phyloP scores from a whole-genome alignment of 1,284 basidiomycete genomes.

The Exobasidium rhododendri region DNA sequence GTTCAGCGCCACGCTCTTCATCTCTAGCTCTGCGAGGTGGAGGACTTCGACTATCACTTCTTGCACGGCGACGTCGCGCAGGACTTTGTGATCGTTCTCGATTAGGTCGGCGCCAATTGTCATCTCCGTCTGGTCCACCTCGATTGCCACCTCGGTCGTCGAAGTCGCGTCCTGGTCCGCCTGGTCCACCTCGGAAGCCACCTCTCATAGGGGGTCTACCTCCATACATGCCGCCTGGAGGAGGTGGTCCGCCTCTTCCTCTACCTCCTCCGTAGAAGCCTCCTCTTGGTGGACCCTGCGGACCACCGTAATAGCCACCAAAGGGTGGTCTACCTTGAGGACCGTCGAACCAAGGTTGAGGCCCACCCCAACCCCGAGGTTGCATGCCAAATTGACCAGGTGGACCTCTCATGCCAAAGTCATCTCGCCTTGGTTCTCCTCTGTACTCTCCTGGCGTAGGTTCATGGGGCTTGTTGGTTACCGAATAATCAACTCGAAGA shows the following conservation, averaged over 20 bases:
- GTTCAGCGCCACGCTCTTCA: conserved; percentile 6
- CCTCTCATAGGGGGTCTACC: conserved; percentile 12
- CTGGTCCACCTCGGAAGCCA: conserved; percentile 6
- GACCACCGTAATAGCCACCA: conserved; percentile 10
- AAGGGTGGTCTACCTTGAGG: conserved; percentile 4
- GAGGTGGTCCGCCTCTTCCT: background rate
- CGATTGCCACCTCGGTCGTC: background rate
- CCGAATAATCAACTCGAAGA: conserved; percentile 94
- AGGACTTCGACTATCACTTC: conserved; percentile 14
- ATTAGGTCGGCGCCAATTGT: background rate
- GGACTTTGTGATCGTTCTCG: background rate
- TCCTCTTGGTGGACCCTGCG: conserved; percentile 1
- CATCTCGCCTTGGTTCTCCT: conserved; percentile 44
- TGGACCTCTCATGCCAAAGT: conserved; percentile 17
- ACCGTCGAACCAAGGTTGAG: conserved; percentile 8
- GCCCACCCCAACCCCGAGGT: conserved; percentile 15
- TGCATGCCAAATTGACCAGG: background rate
- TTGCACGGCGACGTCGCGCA: conserved; percentile 6
- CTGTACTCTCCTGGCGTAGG: conserved; percentile 93
- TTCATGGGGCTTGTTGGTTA: conserved; percentile 86
- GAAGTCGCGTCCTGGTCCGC: conserved; percentile 1
- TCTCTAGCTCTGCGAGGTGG: conserved; percentile 10
- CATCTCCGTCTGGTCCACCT: background rate
- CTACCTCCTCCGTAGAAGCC: background rate
- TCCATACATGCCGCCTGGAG: background rate